Base-by-base conservation (phyloP, 2,329 filamentous ascomycete genomes). In the Aureobasidium sp. region DNA sequence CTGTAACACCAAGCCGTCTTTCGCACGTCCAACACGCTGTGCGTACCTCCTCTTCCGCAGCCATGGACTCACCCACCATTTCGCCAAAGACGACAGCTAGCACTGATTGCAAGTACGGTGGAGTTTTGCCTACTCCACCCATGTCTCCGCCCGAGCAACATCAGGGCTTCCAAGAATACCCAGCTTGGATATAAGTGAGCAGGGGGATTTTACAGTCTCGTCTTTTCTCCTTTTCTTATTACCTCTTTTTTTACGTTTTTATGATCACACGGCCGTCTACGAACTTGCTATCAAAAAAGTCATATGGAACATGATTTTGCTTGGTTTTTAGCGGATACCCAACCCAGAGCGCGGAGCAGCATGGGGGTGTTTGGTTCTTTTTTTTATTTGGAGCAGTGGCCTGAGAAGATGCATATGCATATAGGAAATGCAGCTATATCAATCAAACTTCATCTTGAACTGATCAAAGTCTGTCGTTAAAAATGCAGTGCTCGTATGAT, bases 41-140 rank as follows among this genome's bases (percentile, higher is more conserved):
- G 9, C 39, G 50, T 34, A 52, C 21, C 16, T 53, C 49, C 6
- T 11, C 59, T 32, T 36, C 34, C 3, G 21, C 10, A 15, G 41
- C 29, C 7, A 30, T 49, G 36, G 29, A 39, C 21, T 21, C 21
- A 21, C 21, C 21, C 42, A 39, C 15, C 30, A 62, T 34, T 7
- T 36, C 60, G 21, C 52, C 52, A 34, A 62, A 58, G 52, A 58
- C 44, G 37, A 74, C 32, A 48, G 47, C 15, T 29, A 47, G 25
- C 30, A 37, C 32, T 30, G 39, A 48, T 37, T 61, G 7, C 49
- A 53, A 47, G 29, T 50, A 47, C 25, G 27, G 39, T 32, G 49
- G 39, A 41, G 11, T 50, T 16, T 44, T 34, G 13, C 60, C 54
- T 8, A 63, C 39, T 41, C 47, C 54, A 39, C 61, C 61, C 15